Evolutionary conservation across 805 yeast species (phyloP).

Genomic region (Spencermartinsiella europaea): DNA sequence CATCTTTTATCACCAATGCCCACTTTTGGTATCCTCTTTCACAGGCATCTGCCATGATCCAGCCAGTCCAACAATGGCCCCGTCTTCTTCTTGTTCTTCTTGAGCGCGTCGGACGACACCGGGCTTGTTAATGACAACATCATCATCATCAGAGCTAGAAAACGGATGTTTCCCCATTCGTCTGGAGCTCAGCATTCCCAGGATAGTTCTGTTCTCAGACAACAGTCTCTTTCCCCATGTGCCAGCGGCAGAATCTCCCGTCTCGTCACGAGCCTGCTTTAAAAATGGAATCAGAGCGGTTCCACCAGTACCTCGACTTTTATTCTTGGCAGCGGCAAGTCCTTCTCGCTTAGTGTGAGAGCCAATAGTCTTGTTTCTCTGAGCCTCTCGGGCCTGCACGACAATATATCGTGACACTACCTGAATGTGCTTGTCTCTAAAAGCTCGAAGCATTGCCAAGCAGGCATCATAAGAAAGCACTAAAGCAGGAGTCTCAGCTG

Average conservation of each 20-base stretch:
- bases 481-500: conserved; percentile 45
- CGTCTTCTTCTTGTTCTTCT: neutral
- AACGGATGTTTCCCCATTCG: conserved; percentile 8
- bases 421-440: conserved; percentile 91
- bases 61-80: conserved; percentile 13
- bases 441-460: conserved; percentile 78
- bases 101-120: neutral
- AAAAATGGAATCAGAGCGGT: conserved; percentile 85
- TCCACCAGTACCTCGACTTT: conserved; percentile 87
- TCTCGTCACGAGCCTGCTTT: conserved; percentile 94
- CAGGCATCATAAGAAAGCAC: conserved; percentile 79
- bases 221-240: conserved; percentile 72
- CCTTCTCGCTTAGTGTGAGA: conserved; percentile 56
- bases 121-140: neutral
- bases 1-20: too few species aligned
- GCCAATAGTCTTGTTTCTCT: conserved; percentile 43
- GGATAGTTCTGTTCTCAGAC: conserved; percentile 18
- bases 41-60: conserved; percentile 15
- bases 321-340: conserved; percentile 42
- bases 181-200: conserved; percentile 6
- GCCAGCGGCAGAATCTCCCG: conserved; percentile 91
- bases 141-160: conserved; percentile 16
- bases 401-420: conserved; percentile 84
- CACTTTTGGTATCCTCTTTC: conserved; percentile 9
- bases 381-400: conserved; percentile 61